A percentile compares a stretch with the other conserved stretches of the same genome.
Evolutionary conservation across 2,329 filamentous ascomycete species (phyloP).

Genomic region (Colletotrichum lupini): DNA sequence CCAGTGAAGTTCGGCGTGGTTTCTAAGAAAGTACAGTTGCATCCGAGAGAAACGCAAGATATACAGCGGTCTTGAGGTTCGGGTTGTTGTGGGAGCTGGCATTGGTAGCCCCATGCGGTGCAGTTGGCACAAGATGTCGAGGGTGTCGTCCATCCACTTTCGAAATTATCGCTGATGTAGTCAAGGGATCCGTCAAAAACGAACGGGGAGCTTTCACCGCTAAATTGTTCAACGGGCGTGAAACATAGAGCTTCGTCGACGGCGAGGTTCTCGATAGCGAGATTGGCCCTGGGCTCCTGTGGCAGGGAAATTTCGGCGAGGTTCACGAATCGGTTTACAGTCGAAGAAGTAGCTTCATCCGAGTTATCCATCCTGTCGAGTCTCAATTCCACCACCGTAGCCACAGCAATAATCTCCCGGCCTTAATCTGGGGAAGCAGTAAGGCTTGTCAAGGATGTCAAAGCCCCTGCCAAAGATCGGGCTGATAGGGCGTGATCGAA

Average conservation of each 20-base stretch:
- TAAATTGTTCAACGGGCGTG: constrained; percentile 9
- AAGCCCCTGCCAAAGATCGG: background rate
- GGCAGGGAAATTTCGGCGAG: background rate
- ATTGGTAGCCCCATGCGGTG: constrained; percentile 28
- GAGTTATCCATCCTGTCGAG: background rate
- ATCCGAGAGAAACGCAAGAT: constrained; percentile 21
- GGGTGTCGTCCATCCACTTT: constrained; percentile 11
- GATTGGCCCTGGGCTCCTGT: background rate
- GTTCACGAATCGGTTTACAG: background rate
- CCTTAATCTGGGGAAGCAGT: background rate
- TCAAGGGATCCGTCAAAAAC: constrained; percentile 16
- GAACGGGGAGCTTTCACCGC: constrained; percentile 12
- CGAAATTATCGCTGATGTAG: background rate
- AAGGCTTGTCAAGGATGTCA: background rate
- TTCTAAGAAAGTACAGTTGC: constrained; percentile 19
- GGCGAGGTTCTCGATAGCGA: background rate
- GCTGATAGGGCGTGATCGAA: background rate
- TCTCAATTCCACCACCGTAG: background rate
- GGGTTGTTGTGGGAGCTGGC: constrained; percentile 8
- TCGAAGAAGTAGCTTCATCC: too few species aligned
- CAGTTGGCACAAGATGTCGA: constrained; percentile 19
- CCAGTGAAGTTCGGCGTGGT: background rate
- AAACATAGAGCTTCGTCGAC: background rate
- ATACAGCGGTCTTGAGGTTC: constrained; percentile 15
- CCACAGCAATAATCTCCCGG: background rate